A percentile compares a stretch with the other conserved stretches of the same genome.
phyloP scores from a whole-genome alignment of 768 basidiomycete genomes.

The Suillus ampliporus region DNA sequence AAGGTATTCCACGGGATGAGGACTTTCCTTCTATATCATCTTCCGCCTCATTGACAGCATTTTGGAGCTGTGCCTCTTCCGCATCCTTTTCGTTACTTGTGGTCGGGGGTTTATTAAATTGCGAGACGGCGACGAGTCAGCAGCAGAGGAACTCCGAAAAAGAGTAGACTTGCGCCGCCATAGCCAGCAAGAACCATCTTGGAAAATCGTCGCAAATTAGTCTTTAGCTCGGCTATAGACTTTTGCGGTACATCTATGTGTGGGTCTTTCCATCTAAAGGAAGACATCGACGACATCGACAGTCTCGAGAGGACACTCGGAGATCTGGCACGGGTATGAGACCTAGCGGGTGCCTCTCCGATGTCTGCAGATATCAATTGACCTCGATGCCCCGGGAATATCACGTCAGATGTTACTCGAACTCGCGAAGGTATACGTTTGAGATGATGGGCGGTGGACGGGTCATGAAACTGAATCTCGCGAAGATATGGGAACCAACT shows the following conservation, averaged over 20 bases:
- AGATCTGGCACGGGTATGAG: conserved; percentile 38
- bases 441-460: conserved; percentile 36
- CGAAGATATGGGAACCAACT: conserved; percentile 67
- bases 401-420: conserved; percentile 74
- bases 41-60: conserved; percentile 74
- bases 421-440: conserved; percentile 56
- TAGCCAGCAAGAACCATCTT: conserved; percentile 87
- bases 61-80: conserved; percentile 67
- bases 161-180: conserved; percentile 79
- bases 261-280: conserved; percentile 28
- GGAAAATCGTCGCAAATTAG: conserved; percentile 76
- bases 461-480: conserved; percentile 68
- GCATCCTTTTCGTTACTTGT: conserved; percentile 47
- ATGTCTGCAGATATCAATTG: conserved; percentile 85
- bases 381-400: conserved; percentile 67
- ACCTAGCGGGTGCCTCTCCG: conserved; percentile 54
- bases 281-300: conserved; percentile 35
- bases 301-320: conserved; percentile 31
- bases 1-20: conserved; percentile 35
- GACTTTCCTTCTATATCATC: conserved; percentile 54
- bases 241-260: conserved; percentile 30
- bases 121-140: conserved; percentile 31
- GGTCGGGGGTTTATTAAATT: conserved; percentile 31
- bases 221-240: conserved; percentile 59
- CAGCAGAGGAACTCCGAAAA: conserved; percentile 69